These are phyloP conservation scores for Wallacemonas sp. DNA, from an alignment of 208 protist species.

Conservation along the genomic window DNA sequence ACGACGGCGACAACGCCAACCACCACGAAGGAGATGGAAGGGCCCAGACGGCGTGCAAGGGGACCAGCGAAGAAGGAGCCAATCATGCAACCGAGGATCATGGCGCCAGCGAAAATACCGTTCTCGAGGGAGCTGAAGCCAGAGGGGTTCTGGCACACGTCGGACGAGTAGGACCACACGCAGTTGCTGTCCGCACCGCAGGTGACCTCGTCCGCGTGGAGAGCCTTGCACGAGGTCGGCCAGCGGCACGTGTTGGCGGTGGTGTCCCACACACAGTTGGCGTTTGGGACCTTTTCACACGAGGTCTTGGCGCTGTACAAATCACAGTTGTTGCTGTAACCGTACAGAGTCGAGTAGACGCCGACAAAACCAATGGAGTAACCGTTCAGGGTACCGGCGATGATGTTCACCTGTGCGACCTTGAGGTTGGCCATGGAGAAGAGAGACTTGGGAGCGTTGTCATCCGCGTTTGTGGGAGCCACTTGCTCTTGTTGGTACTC, in stretches of 20 bases:
- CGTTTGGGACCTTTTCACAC: slow-evolving; percentile 50
- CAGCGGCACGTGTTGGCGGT: slow-evolving; percentile 34
- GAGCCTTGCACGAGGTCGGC: slow-evolving; percentile 30
- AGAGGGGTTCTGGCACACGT: slow-evolving; percentile 43
- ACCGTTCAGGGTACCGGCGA: slow-evolving; percentile 51
- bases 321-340: slow-evolving; percentile 60
- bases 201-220: slow-evolving; percentile 13
- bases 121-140: slow-evolving; percentile 60
- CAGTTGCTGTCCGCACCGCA: slow-evolving; percentile 41
- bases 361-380: slow-evolving; percentile 78
- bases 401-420: slow-evolving; percentile 25
- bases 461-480: slow-evolving; percentile 10
- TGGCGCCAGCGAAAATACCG: slow-evolving; percentile 80
- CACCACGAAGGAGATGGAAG: slow-evolving; percentile 58
- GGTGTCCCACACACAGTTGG: slow-evolving; percentile 53
- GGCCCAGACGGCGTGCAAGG: slow-evolving; percentile 44
- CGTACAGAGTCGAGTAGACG: slow-evolving; percentile 66
- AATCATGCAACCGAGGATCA: slow-evolving; percentile 83
- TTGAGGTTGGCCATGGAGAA: slow-evolving; percentile 52
- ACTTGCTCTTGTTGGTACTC: not conserved
- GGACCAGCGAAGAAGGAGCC: slow-evolving; percentile 66
- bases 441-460: slow-evolving; percentile 22
- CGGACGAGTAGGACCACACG: slow-evolving; percentile 50
- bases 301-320: slow-evolving; percentile 25
- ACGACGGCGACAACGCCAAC: slow-evolving; percentile 57